Conservation (phyloP, 2,329 filamentous ascomycete genomes). For the Byssoonygena ceratinophila region DNA sequence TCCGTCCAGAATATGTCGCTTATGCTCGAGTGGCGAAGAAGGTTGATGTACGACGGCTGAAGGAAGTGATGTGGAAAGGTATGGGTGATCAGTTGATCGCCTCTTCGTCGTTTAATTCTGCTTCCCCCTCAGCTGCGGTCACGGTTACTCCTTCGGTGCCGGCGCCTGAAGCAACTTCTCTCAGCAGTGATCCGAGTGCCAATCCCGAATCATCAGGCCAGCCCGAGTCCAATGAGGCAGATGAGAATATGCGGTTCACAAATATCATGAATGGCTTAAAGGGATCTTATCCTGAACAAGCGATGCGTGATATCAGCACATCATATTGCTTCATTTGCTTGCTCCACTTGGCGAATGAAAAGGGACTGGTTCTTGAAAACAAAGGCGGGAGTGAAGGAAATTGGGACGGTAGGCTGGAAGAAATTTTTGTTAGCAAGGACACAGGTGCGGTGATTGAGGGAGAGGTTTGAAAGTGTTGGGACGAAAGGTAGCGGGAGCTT, state of each 20-base stretch:
- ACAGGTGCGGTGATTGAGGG: conserved; percentile 26
- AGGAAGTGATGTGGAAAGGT: conserved; percentile 56
- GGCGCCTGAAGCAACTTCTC: background rate
- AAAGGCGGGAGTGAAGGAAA: conserved; percentile 25
- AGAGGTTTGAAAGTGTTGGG: conserved; percentile 8
- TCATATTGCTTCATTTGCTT: conserved; percentile 87
- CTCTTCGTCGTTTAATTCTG: conserved; percentile 24
- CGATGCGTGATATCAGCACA: conserved; percentile 90
- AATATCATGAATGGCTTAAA: conserved; percentile 83
- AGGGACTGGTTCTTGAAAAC: conserved; percentile 67
- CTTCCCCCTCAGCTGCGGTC: conserved; percentile 16
- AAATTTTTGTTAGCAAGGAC: conserved; percentile 37
- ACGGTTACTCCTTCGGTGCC: conserved; percentile 1
- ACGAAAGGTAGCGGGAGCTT: background rate
- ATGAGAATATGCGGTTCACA: conserved; percentile 66
- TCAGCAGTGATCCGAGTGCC: background rate
- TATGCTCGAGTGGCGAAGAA: conserved; percentile 58
- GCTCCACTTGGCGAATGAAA: conserved; percentile 84
- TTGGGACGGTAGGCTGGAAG: conserved; percentile 29
- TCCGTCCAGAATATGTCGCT: conserved; percentile 55
- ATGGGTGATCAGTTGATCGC: conserved; percentile 42
- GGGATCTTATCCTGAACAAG: conserved; percentile 70
- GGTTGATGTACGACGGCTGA: conserved; percentile 53
- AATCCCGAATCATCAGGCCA: conserved; percentile 20
- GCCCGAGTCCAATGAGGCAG: conserved; percentile 27